Conservation (phyloP, 352 stramenopile species). For the Globisporangium radiosum region DNA sequence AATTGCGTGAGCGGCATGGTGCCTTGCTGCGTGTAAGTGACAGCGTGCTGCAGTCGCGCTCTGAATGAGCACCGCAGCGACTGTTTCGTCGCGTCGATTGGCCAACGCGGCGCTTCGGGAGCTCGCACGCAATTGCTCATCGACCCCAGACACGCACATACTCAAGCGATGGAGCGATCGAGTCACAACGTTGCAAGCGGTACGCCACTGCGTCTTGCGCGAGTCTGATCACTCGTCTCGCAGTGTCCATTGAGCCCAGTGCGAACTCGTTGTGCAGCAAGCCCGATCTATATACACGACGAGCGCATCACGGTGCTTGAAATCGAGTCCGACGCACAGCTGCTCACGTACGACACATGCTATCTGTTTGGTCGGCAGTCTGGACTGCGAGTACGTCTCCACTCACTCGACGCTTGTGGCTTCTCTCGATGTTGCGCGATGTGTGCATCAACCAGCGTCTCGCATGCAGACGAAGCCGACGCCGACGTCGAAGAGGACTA, state of each 20-base stretch:
- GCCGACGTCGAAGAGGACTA: constrained; percentile 2
- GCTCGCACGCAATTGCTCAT: neutral
- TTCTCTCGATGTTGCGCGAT: neutral
- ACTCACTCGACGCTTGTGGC: no score
- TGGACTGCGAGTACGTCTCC: neutral
- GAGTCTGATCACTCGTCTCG: no score
- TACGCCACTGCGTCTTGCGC: no score
- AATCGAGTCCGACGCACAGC: neutral
- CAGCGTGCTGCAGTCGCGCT: no score
- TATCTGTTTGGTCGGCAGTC: neutral
- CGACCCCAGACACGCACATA: neutral
- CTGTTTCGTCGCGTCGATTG: neutral
- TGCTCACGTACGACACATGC: neutral
- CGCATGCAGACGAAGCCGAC: no score
- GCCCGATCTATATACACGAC: constrained; percentile 2
- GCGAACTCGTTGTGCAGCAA: neutral
- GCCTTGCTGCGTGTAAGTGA: no score
- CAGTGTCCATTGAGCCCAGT: no score
- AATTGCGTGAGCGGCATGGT: constrained; percentile 36
- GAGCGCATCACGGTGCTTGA: neutral
- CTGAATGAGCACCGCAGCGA: no score
- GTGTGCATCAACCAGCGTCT: neutral
- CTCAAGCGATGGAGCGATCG: neutral
- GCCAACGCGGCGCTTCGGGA: no score
- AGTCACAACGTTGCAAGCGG: no score